These are phyloP conservation scores for Isabelozyma heimii DNA, from an alignment of 805 yeast genomes.

Conservation along the genomic window DNA sequence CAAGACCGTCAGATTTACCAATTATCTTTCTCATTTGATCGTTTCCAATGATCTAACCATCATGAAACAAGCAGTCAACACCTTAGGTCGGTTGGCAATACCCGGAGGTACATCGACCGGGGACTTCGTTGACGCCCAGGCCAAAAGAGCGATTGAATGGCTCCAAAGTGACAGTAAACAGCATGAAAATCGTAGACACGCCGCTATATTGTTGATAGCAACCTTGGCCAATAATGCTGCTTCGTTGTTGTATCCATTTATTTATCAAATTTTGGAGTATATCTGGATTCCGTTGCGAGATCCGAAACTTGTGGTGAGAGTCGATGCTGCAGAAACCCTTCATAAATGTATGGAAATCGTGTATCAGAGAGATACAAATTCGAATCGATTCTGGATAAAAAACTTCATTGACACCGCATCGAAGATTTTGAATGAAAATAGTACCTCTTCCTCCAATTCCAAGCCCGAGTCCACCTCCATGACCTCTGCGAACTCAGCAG, in stretches of 20 bases:
- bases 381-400: constrained; percentile 74
- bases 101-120: constrained; percentile 90
- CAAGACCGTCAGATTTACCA: constrained; percentile 88
- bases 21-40: constrained; percentile 74
- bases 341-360: constrained; percentile 77
- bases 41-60: constrained; percentile 81
- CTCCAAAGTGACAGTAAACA: constrained; percentile 76
- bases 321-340: constrained; percentile 80
- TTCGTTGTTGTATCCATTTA: constrained; percentile 72
- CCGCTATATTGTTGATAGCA: constrained; percentile 78
- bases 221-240: constrained; percentile 88
- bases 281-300: constrained; percentile 89
- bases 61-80: constrained; percentile 81
- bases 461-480: constrained; percentile 1
- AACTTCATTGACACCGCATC: constrained; percentile 68
- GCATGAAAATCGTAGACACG: constrained; percentile 78
- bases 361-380: constrained; percentile 68
- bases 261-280: constrained; percentile 73
- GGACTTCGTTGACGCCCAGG: constrained; percentile 90
- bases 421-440: constrained; percentile 46
- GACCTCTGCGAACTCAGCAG: constrained; percentile 5
- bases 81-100: constrained; percentile 83
- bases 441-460: constrained; percentile 3
- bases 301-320: constrained; percentile 66
- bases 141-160: constrained; percentile 88